These are phyloP conservation scores for Kodamaea kakaduensis DNA, from an alignment of 805 yeast genomes.

Conservation along the genomic window DNA sequence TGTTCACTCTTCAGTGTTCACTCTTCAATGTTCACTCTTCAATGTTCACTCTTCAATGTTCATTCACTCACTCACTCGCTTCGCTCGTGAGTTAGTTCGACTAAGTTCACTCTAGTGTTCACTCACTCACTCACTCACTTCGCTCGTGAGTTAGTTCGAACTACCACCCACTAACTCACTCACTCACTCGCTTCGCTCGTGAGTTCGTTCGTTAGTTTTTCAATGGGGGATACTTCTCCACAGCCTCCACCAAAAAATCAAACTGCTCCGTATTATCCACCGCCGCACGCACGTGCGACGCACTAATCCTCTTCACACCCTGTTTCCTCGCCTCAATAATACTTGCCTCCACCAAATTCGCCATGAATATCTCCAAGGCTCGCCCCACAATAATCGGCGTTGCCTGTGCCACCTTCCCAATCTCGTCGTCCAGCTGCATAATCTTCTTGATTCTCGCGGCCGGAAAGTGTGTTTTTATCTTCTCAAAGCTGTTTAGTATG, in stretches of 20 bases:
- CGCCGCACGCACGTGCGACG: slow-evolving; percentile 79
- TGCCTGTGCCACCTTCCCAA: slow-evolving; percentile 97
- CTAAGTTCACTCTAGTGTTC: no score
- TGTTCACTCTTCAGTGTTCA: no score
- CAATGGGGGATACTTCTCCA: slow-evolving; percentile 54
- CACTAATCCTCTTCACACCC: slow-evolving; percentile 77
- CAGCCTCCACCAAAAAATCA: slow-evolving; percentile 83
- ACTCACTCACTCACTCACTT: no score
- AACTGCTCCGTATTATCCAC: slow-evolving; percentile 84
- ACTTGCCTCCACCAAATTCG: slow-evolving; percentile 81
- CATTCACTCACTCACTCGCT: no score
- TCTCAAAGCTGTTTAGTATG: slow-evolving; percentile 37
- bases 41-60: no score
- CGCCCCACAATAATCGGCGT: slow-evolving; percentile 98
- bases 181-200: no score
- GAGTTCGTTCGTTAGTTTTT: slow-evolving; percentile 14
- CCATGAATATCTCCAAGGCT: slow-evolving; percentile 88
- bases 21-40: no score
- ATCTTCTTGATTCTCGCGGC: slow-evolving; percentile 92
- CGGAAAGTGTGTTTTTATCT: slow-evolving; percentile 78
- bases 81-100: no score
- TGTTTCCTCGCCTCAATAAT: slow-evolving; percentile 69
- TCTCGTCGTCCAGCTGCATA: slow-evolving; percentile 97
- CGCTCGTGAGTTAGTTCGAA: no score
- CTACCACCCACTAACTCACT: no score